Conservation (phyloP, 306 rosid genomes). For the Medicago ruthenica region DNA sequence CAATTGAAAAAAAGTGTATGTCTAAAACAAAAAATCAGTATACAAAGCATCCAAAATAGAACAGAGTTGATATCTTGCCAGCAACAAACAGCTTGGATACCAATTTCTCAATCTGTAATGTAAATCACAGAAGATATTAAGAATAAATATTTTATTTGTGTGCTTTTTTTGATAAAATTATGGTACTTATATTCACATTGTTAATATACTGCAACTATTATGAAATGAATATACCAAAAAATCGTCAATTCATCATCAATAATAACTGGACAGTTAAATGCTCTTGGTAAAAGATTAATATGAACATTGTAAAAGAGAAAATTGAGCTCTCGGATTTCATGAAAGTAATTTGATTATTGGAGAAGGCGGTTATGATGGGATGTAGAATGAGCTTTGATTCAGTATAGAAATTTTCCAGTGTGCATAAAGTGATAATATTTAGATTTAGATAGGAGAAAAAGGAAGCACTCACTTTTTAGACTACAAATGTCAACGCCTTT, state of each 20-base stretch:
- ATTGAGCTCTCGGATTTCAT: neutral
- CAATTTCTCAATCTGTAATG: conserved; percentile 52
- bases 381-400: neutral
- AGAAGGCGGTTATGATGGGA: neutral
- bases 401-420: neutral
- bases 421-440: neutral
- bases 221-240: neutral
- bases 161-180: neutral
- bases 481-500: neutral
- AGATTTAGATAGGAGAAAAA: conserved; percentile 12
- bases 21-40: conserved; percentile 37
- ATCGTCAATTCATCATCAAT: neutral
- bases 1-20: conserved; percentile 30
- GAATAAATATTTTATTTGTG: neutral
- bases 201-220: neutral
- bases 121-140: conserved; percentile 5
- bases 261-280: neutral
- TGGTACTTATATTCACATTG: neutral
- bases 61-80: conserved; percentile 21
- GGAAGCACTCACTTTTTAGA: conserved; percentile 13
- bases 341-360: neutral
- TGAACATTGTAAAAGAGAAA: neutral
- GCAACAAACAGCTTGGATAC: conserved; percentile 13
- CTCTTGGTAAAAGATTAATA: neutral
- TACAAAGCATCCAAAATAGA: conserved; percentile 35